Percentiles rank a stretch among this genome's conserved stretches.
Conservation (phyloP, 192 early-diverging fungal species). For the Piromyces sp. region DNA sequence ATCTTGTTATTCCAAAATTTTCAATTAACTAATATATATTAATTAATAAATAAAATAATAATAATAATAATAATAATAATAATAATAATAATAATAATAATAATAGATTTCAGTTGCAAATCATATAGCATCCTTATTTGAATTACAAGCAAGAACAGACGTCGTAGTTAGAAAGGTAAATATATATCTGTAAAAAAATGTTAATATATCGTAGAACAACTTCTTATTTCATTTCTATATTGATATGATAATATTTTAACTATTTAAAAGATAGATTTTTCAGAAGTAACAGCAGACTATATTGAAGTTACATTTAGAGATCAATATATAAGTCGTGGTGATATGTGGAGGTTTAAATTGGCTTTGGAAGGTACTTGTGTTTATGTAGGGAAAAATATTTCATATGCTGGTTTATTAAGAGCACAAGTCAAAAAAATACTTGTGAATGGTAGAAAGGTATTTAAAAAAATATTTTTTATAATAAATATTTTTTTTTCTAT, state of each 20-base stretch:
- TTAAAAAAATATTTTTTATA: too few species aligned
- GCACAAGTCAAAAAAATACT: conserved; percentile 70
- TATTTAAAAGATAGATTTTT: conserved; percentile 35
- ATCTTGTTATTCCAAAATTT: neutral
- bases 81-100: neutral
- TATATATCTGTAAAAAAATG: neutral
- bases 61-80: neutral
- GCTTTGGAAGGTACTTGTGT: conserved; percentile 48
- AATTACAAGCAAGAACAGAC: conserved; percentile 34
- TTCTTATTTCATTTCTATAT: neutral
- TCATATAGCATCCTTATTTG: conserved; percentile 46
- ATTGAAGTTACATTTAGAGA: conserved; percentile 75
- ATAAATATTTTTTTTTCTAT: too few species aligned
- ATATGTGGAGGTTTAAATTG: conserved; percentile 81
- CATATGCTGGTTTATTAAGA: conserved; percentile 48
- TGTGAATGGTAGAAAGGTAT: conserved; percentile 36
- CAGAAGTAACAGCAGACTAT: conserved; percentile 49
- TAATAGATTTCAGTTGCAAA: conserved; percentile 45
- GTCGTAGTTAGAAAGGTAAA: conserved; percentile 43
- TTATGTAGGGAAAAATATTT: conserved; percentile 57
- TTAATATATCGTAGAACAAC: too few species aligned
- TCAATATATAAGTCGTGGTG: conserved; percentile 76
- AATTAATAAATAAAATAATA: neutral
- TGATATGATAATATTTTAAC: neutral
- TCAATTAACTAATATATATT: neutral